Percentiles rank a stretch among this genome's conserved stretches.
These are phyloP conservation scores for Diaporthe citrichinensis DNA, from an alignment of 2,329 filamentous ascomycete genomes.

Conservation along the genomic window DNA sequence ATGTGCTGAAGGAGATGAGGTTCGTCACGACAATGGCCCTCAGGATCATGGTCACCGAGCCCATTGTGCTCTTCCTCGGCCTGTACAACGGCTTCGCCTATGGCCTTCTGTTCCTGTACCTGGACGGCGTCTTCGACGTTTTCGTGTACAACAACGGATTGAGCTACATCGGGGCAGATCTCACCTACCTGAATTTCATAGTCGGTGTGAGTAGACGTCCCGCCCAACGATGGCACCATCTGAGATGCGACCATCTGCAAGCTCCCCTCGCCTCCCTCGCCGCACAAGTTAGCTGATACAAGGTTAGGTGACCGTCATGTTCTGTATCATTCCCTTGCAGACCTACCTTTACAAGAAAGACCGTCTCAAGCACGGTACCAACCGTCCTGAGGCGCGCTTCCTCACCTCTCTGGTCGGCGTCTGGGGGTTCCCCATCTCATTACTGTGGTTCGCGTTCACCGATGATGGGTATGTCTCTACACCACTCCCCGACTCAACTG, in stretches of 20 bases:
- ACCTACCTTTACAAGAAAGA: slow-evolving; percentile 57
- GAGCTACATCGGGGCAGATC: slow-evolving; percentile 55
- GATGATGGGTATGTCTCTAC: slow-evolving; percentile 51
- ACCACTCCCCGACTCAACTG: neutral
- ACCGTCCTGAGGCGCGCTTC: slow-evolving; percentile 58
- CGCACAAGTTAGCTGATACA: neutral
- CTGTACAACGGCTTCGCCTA: slow-evolving; percentile 60
- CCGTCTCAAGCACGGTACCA: slow-evolving; percentile 51
- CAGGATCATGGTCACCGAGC: slow-evolving; percentile 58
- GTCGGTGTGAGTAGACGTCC: slow-evolving; percentile 51
- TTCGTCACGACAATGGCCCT: slow-evolving; percentile 59
- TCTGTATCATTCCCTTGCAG: slow-evolving; percentile 58
- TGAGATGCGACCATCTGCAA: neutral
- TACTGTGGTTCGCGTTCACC: slow-evolving; percentile 60
- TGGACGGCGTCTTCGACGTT: slow-evolving; percentile 59
- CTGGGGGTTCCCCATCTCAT: slow-evolving; percentile 58
- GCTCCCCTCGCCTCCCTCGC: neutral
- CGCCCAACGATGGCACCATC: neutral
- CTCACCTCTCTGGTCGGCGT: slow-evolving; percentile 57
- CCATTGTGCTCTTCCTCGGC: slow-evolving; percentile 56
- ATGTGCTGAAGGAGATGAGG: slow-evolving; percentile 54
- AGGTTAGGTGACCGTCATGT: slow-evolving; percentile 50
- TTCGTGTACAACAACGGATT: slow-evolving; percentile 58
- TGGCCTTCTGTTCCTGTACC: slow-evolving; percentile 57
- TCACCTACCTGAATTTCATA: slow-evolving; percentile 59